A percentile compares a stretch with the other conserved stretches of the same genome.
Evolutionary conservation across 129 eudicot genomes (phyloP).

Genomic region (Oenanthe sinensis): DNA sequence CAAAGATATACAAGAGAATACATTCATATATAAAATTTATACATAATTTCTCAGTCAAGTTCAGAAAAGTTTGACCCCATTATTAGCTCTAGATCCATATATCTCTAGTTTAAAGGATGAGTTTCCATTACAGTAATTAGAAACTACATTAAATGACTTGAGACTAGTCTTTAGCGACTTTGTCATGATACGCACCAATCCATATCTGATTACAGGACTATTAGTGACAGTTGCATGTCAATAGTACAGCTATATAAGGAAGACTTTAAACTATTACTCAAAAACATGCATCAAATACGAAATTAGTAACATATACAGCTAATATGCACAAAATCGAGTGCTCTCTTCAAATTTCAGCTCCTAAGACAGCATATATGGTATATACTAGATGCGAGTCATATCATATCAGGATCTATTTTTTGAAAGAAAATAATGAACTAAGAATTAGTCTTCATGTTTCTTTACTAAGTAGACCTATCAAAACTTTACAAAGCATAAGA

Average conservation of each 20-base stretch:
- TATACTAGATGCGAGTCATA: not conserved
- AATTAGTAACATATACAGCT: not conserved
- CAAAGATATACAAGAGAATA: constrained; percentile 9
- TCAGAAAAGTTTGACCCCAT: not conserved
- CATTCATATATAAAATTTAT: not conserved
- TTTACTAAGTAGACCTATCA: not conserved
- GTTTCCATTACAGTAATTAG: not conserved
- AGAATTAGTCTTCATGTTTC: not conserved
- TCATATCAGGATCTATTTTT: not conserved
- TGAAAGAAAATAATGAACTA: not conserved
- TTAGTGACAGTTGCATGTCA: not conserved
- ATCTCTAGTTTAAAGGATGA: not conserved
- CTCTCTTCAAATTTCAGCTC: not conserved
- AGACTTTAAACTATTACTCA: not conserved
- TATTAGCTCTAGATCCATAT: not conserved
- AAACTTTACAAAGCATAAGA: not conserved
- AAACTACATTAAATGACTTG: not conserved
- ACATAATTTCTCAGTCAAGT: not conserved
- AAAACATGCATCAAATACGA: not conserved
- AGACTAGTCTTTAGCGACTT: not conserved
- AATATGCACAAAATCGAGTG: not conserved
- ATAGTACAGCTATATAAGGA: not conserved
- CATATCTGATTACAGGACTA: not conserved
- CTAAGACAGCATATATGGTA: not conserved
- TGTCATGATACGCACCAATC: not conserved